These are phyloP conservation scores for Fraxinus velutina DNA, from an alignment of 305 asterid species.

Conservation along the genomic window DNA sequence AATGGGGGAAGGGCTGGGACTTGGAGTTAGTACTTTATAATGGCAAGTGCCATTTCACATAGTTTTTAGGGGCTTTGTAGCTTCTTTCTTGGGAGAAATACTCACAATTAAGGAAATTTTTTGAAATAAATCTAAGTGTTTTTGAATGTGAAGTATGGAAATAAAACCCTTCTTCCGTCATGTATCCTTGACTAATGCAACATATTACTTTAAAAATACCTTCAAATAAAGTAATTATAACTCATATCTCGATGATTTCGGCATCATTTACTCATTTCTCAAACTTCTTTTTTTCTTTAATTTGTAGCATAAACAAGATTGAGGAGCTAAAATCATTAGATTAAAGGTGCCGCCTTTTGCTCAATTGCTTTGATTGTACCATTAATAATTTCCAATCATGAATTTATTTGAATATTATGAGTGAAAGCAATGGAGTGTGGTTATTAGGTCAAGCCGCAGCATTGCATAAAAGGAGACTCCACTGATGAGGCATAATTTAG, in stretches of 20 bases:
- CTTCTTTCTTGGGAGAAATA: neutral
- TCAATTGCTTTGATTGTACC: neutral
- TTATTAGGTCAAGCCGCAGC: constrained; percentile 26
- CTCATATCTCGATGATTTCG: neutral
- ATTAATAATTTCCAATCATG: constrained; percentile 29
- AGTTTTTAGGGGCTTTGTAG: neutral
- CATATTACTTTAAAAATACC: neutral
- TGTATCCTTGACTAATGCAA: neutral
- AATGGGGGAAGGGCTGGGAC: neutral
- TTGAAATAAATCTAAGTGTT: neutral
- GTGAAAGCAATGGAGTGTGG: constrained; percentile 22
- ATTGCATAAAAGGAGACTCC: constrained; percentile 29
- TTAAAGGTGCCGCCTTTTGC: neutral
- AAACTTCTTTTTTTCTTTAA: neutral
- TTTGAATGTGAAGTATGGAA: neutral
- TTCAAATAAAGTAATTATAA: neutral
- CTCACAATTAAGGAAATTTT: neutral
- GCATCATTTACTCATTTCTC: neutral
- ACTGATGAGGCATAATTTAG: constrained; percentile 29
- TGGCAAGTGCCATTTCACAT: neutral
- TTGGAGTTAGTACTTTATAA: neutral
- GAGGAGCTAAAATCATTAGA: neutral
- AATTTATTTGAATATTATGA: constrained; percentile 19
- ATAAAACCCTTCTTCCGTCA: neutral
- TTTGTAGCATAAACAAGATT: neutral